Conservation (phyloP, 2,329 filamentous ascomycete genomes). For the Pestalotiopsis sp. region DNA sequence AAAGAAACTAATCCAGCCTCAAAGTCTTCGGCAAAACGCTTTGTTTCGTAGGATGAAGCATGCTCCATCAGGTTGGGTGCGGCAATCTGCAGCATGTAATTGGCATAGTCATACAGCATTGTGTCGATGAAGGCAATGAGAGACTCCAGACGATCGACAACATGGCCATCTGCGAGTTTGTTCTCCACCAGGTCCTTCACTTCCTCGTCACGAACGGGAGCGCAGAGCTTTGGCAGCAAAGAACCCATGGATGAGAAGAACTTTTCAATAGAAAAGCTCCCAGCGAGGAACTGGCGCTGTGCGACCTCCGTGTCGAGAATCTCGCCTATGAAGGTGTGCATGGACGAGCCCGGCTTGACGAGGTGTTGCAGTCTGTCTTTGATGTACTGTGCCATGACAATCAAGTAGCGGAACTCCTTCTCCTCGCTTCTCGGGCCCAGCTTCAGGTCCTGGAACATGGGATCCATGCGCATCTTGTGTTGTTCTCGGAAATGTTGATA, state of each 20-base stretch:
- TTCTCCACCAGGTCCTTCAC: slow-evolving; percentile 69
- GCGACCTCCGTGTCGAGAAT: slow-evolving; percentile 74
- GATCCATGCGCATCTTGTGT: slow-evolving; percentile 49
- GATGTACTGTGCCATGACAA: slow-evolving; percentile 71
- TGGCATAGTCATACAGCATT: slow-evolving; percentile 80
- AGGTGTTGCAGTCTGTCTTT: slow-evolving; percentile 72
- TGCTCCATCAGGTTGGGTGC: slow-evolving; percentile 73
- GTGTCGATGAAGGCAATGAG: slow-evolving; percentile 76
- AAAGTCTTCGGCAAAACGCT: slow-evolving; percentile 67
- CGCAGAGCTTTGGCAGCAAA: slow-evolving; percentile 77
- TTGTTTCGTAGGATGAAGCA: slow-evolving; percentile 73
- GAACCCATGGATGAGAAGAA: slow-evolving; percentile 78
- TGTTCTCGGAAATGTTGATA: slow-evolving; percentile 60
- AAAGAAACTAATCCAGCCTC: slow-evolving; percentile 57
- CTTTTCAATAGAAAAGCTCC: slow-evolving; percentile 77
- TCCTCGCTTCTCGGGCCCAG: slow-evolving; percentile 68
- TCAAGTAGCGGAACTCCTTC: slow-evolving; percentile 67
- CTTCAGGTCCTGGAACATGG: slow-evolving; percentile 58
- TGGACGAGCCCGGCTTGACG: slow-evolving; percentile 69
- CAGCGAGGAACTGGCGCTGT: slow-evolving; percentile 66
- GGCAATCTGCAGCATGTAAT: slow-evolving; percentile 74
- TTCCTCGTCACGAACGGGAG: slow-evolving; percentile 77
- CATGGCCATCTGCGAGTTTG: slow-evolving; percentile 59
- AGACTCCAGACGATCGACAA: slow-evolving; percentile 76
- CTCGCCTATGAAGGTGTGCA: slow-evolving; percentile 75